A percentile compares a stretch with the other conserved stretches of the same genome.
Evolutionary conservation across 371 early-diverging fungal genomes (phyloP).

Genomic region (Basidiobolus meristosporus): DNA sequence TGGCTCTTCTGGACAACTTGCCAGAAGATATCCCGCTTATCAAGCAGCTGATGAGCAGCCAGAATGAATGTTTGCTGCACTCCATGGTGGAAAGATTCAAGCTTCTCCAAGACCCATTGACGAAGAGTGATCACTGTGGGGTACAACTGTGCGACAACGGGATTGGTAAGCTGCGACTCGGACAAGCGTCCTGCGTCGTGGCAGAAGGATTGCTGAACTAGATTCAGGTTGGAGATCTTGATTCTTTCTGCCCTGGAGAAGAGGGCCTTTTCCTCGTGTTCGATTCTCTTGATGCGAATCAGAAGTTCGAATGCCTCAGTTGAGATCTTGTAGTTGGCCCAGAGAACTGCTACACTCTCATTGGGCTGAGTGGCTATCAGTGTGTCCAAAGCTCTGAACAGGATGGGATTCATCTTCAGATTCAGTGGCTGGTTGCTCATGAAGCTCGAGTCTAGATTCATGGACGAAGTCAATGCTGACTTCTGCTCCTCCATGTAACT

Average conservation of each 20-base stretch:
- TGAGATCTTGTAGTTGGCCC: conserved; percentile 4
- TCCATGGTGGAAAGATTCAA: not conserved
- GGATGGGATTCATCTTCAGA: conserved; percentile 4
- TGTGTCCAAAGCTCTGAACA: not conserved
- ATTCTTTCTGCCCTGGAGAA: conserved; percentile 10
- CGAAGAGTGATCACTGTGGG: conserved; percentile 16
- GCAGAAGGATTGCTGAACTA: conserved; percentile 27
- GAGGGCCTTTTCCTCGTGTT: conserved; percentile 11
- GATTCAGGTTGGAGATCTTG: conserved; percentile 19
- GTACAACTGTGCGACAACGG: conserved; percentile 18
- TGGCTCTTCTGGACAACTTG: conserved; percentile 15
- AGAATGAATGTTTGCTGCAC: not conserved
- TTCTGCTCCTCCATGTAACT: conserved; percentile 6
- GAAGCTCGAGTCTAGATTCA: conserved; percentile 5
- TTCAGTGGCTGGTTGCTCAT: conserved; percentile 8
- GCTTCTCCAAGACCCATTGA: conserved; percentile 4
- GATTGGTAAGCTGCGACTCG: conserved; percentile 23
- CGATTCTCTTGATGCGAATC: conserved; percentile 12
- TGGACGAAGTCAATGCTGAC: conserved; percentile 3
- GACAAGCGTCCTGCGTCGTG: conserved; percentile 17
- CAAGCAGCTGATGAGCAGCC: conserved; percentile 24
- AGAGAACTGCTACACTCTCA: conserved; percentile 3
- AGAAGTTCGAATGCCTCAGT: conserved; percentile 12
- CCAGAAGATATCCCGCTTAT: conserved; percentile 37
- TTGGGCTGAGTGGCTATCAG: not conserved